Evolutionary conservation across 1,284 basidiomycete species (phyloP).

Genomic region (Pascua sp.): DNA sequence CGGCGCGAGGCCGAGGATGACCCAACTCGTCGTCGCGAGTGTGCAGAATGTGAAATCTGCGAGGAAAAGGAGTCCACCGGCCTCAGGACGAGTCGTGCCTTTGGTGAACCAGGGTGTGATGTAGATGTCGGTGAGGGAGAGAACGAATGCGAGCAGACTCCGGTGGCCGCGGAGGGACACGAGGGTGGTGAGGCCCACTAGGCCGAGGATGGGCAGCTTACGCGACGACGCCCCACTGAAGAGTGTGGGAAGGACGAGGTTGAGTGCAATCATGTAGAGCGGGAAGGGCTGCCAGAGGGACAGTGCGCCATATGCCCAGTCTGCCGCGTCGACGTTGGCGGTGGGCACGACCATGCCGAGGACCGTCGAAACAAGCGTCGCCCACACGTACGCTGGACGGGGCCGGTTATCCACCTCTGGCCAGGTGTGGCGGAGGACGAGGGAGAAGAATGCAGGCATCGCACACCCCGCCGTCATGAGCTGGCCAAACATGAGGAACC

Average conservation of each 20-base stretch:
- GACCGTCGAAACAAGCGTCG: slow-evolving; percentile 9
- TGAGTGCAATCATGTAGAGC: slow-evolving; percentile 14
- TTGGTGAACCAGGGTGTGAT: background rate
- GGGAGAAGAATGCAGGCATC: slow-evolving; percentile 10
- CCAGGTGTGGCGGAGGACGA: background rate
- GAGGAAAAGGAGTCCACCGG: slow-evolving; percentile 5
- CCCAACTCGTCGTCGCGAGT: slow-evolving; percentile 3
- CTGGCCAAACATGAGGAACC: slow-evolving; percentile 4
- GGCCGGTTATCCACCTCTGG: slow-evolving; percentile 4
- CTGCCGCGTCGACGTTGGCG: background rate
- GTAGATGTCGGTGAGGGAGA: background rate
- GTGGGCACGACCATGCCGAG: slow-evolving; percentile 10
- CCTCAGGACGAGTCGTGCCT: background rate
- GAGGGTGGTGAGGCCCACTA: slow-evolving; percentile 12
- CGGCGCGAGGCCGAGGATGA: slow-evolving; percentile 7
- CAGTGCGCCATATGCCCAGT: slow-evolving; percentile 6
- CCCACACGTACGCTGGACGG: slow-evolving; percentile 12
- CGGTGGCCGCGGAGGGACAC: background rate
- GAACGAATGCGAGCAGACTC: too few species aligned
- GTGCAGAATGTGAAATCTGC: slow-evolving; percentile 8
- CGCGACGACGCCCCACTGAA: slow-evolving; percentile 5
- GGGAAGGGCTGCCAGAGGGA: slow-evolving; percentile 12
- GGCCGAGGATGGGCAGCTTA: slow-evolving; percentile 1
- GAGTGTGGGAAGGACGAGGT: slow-evolving; percentile 10
- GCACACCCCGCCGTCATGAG: slow-evolving; percentile 11